These are phyloP conservation scores for Psilocybe tampanensis DNA, from an alignment of 768 basidiomycete genomes.

Conservation along the genomic window DNA sequence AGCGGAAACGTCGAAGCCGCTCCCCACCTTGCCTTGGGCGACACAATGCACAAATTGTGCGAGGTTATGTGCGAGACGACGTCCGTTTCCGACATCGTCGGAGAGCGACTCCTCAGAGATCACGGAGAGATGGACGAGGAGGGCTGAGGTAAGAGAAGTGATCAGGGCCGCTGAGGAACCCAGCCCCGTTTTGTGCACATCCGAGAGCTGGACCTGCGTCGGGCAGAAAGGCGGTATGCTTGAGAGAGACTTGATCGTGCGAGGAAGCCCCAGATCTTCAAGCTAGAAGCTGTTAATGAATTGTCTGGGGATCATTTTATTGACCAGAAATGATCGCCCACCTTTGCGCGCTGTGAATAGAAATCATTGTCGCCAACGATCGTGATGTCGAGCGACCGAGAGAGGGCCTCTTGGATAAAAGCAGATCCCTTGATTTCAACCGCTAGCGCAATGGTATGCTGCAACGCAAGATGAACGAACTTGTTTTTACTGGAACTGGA, in stretches of 20 bases:
- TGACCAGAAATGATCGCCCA: slow-evolving; percentile 31
- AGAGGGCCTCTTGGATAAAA: slow-evolving; percentile 44
- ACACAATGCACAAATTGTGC: slow-evolving; percentile 95
- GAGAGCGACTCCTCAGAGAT: slow-evolving; percentile 55
- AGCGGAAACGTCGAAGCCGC: slow-evolving; percentile 94
- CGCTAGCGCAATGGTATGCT: slow-evolving; percentile 71
- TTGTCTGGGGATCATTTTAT: not conserved
- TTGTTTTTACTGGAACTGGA: slow-evolving; percentile 70
- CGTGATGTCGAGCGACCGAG: slow-evolving; percentile 68
- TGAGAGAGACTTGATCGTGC: slow-evolving; percentile 63
- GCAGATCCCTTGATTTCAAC: slow-evolving; percentile 54
- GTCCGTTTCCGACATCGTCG: slow-evolving; percentile 44
- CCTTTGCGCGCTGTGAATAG: slow-evolving; percentile 91
- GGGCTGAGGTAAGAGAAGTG: slow-evolving; percentile 87
- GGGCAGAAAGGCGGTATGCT: slow-evolving; percentile 76
- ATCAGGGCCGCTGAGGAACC: slow-evolving; percentile 97
- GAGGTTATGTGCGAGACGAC: slow-evolving; percentile 82
- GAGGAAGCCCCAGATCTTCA: slow-evolving; percentile 57
- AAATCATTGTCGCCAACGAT: slow-evolving; percentile 97
- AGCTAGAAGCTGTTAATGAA: slow-evolving; percentile 48
- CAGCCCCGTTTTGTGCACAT: slow-evolving; percentile 98
- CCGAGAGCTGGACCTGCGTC: slow-evolving; percentile 65
- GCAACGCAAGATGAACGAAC: slow-evolving; percentile 90
- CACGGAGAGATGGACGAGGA: slow-evolving; percentile 75
- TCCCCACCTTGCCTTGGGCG: slow-evolving; percentile 97